Base-by-base conservation (phyloP, 177 flowering plant species). In the Vitis hybrid region DNA sequence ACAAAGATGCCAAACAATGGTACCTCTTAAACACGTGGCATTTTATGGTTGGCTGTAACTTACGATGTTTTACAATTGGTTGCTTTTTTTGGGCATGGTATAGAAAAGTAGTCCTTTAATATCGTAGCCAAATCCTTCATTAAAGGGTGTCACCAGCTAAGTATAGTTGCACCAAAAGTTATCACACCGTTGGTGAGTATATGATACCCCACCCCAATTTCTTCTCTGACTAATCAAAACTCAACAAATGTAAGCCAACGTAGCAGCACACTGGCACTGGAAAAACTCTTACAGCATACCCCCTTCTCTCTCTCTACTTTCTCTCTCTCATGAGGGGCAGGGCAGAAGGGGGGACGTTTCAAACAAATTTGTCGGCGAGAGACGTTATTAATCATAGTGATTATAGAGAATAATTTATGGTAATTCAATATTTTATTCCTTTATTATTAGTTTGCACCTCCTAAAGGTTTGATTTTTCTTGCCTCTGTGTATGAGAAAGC, bases 321-420 rank as follows among this genome's bases (percentile, higher is more conserved):
- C 20, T 50, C 31, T 55, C 64, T 57, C n/a, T 31, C 29, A 58
- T 66, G 73, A 70, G 66, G 66, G 67, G 73, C 78, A 13, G 65
- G 22, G 73, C 78, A 13, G 65, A 12, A 51, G 20, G 60, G 3
- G 69, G 58, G 60, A 49, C 75, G 77, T 79, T 79, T 70, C 77
- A 66, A 66, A 76, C 71, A 59, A 65, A 55, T 74, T 74, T 79
- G 82, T 79, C 80, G 82, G 82, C 77, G 70, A 79, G 71, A 76
- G 75, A 73, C 78, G 80, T 76, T 76, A 64, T 70, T 70, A 76
- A 76, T 76, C 75, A 79, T 70, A 66, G 7, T 57, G 52, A 33
- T 5, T 39, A n/a, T 39, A 55, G 55, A 52, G 22, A 60, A 33
- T 48, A 69, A 69, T 70, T 73, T 56, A 20, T 15, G 75, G 62